Evolutionary conservation across 208 protist genomes (phyloP).

Genomic region (Chromosphaera perkinsii): DNA sequence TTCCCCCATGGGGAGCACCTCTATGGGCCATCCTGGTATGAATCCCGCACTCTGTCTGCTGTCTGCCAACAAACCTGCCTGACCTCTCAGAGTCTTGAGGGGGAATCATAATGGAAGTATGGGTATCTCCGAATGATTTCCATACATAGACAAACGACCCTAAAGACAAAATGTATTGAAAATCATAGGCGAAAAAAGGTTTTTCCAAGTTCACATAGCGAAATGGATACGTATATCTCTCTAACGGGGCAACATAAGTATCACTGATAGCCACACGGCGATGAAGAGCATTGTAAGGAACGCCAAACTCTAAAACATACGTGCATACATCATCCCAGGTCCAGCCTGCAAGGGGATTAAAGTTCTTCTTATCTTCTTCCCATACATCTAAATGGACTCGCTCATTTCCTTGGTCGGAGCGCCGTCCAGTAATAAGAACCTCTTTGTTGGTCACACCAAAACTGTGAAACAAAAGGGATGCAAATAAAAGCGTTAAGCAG

Average conservation of each 20-base stretch:
- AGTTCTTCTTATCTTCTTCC: slow-evolving; percentile 37
- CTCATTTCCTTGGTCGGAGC: slow-evolving; percentile 39
- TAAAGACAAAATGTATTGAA: slow-evolving; percentile 1
- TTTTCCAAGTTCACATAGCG: background rate
- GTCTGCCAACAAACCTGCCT: slow-evolving; percentile 34
- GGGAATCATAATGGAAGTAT: slow-evolving; percentile 33
- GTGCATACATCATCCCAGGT: slow-evolving; percentile 35
- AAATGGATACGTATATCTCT: slow-evolving; percentile 24
- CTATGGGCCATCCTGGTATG: slow-evolving; percentile 35
- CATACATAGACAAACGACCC: slow-evolving; percentile 34
- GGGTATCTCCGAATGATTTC: slow-evolving; percentile 42
- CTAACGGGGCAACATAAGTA: background rate
- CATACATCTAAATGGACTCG: slow-evolving; percentile 30
- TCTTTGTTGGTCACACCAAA: slow-evolving; percentile 26
- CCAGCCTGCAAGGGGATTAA: slow-evolving; percentile 46
- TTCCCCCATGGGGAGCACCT: slow-evolving; percentile 53
- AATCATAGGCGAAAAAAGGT: slow-evolving; percentile 30
- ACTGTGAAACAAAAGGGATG: slow-evolving; percentile 6
- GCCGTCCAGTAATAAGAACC: slow-evolving; percentile 38
- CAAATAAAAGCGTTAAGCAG: background rate
- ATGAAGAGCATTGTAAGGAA: slow-evolving; percentile 39
- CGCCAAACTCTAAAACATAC: slow-evolving; percentile 23
- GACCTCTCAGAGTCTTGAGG: slow-evolving; percentile 29
- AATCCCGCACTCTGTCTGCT: slow-evolving; percentile 41
- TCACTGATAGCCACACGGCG: slow-evolving; percentile 6